Evolutionary conservation across 1,139 yeast genomes (phyloP).

Genomic region (Ashbya aceris): DNA sequence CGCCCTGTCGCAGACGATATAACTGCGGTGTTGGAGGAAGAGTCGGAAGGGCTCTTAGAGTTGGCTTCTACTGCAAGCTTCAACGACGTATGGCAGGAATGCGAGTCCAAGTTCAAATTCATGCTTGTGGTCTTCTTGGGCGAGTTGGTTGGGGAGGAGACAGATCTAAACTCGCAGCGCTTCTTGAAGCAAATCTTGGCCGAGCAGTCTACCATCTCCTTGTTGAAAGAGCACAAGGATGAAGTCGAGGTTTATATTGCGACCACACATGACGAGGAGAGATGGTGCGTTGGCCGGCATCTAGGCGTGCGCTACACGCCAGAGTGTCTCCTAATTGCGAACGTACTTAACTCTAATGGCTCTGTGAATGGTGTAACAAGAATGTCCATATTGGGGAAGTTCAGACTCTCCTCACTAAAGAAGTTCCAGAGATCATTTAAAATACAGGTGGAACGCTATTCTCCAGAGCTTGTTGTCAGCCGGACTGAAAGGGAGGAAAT

Average conservation of each 20-base stretch:
- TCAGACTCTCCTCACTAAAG: constrained; percentile 23
- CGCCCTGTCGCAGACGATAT: constrained; percentile 4
- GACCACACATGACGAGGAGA: constrained; percentile 29
- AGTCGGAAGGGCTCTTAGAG: constrained; percentile 4
- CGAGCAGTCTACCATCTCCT: constrained; percentile 20
- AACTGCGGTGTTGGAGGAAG: constrained; percentile 6
- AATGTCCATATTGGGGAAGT: constrained; percentile 27
- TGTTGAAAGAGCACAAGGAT: constrained; percentile 21
- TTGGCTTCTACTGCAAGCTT: constrained; percentile 13
- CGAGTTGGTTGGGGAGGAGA: constrained; percentile 12
- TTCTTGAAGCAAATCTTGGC: constrained; percentile 26
- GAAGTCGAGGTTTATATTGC: constrained; percentile 27
- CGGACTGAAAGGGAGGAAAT: constrained; percentile 31
- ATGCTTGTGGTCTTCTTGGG: constrained; percentile 28
- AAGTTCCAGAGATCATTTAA: constrained; percentile 26
- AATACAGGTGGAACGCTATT: constrained; percentile 25
- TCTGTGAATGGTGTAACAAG: constrained; percentile 27
- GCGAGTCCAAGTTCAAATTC: constrained; percentile 28
- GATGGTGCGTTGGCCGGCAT: constrained; percentile 28
- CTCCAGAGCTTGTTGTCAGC: constrained; percentile 31
- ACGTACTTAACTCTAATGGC: constrained; percentile 28
- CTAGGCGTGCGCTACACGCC: constrained; percentile 28
- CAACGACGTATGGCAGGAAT: constrained; percentile 26
- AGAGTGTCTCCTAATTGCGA: constrained; percentile 31
- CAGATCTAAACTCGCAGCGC: constrained; percentile 20